A percentile compares a stretch with the other conserved stretches of the same genome.
Conservation (phyloP, 306 rosid species). For the Pyrus communis region DNA sequence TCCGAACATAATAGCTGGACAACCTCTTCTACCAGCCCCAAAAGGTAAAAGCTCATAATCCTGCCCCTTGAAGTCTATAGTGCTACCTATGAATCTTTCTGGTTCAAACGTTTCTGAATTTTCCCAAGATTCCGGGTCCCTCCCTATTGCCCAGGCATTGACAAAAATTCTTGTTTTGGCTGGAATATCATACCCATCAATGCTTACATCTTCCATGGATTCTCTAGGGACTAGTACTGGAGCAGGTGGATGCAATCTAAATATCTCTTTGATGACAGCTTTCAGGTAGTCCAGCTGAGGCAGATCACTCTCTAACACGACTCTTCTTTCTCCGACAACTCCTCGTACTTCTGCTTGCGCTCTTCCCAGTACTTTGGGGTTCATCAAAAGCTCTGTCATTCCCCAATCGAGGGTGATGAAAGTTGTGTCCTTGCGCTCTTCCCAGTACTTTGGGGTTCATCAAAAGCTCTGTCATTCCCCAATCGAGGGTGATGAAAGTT, state of each 20-base stretch:
- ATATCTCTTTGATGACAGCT: conserved; percentile 51
- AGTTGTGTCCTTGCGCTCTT: conserved; percentile 54
- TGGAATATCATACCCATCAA: conserved; percentile 52
- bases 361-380: conserved; percentile 40
- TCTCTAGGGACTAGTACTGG: conserved; percentile 68
- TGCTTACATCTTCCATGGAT: conserved; percentile 47
- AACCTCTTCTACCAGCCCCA: conserved; percentile 66
- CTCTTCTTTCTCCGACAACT: conserved; percentile 35
- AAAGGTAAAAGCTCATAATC: conserved; percentile 60
- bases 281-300: conserved; percentile 40
- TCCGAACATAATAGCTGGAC: conserved; percentile 43
- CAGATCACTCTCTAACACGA: conserved; percentile 45
- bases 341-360: conserved; percentile 57
- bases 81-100: conserved; percentile 50
- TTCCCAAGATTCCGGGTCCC: too few relatives aligned
- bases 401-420: conserved; percentile 64
- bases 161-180: conserved; percentile 53
- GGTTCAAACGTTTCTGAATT: conserved; percentile 30
- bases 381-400: conserved; percentile 57
- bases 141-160: conserved; percentile 45
- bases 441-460: conserved; percentile 42
- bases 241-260: conserved; percentile 54
- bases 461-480: conserved; percentile 64
- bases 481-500: conserved; percentile 52
- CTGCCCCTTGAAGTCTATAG: conserved; percentile 49